A percentile compares a stretch with the other conserved stretches of the same genome.
Conservation (phyloP, 495 filamentous ascomycete genomes). For the Evansstolkia leycettana region DNA sequence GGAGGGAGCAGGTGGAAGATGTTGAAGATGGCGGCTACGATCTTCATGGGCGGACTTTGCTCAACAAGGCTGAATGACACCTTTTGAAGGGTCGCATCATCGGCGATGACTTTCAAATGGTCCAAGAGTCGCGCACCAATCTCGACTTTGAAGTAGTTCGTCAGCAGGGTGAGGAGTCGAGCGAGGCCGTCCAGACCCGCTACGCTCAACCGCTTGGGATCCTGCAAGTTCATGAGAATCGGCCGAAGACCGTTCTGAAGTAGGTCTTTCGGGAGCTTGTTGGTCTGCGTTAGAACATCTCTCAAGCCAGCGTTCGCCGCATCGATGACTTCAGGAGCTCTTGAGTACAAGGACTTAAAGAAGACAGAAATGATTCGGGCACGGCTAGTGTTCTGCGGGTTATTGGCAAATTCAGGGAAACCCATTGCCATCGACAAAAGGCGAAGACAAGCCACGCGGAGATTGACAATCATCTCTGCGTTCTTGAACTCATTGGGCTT, state of each 20-base stretch:
- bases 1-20: constrained; percentile 91
- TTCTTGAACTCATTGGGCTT: constrained; percentile 85
- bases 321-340: constrained; percentile 81
- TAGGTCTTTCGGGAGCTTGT: constrained; percentile 89
- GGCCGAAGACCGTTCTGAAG: constrained; percentile 89
- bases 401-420: constrained; percentile 74
- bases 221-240: constrained; percentile 89
- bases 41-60: constrained; percentile 80
- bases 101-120: constrained; percentile 85
- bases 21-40: constrained; percentile 86
- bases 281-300: constrained; percentile 72
- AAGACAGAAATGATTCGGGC: constrained; percentile 85
- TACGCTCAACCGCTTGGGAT: constrained; percentile 80
- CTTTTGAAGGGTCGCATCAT: constrained; percentile 65
- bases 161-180: constrained; percentile 75
- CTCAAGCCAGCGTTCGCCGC: constrained; percentile 83
- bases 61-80: constrained; percentile 90
- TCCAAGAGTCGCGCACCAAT: constrained; percentile 85
- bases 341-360: constrained; percentile 93
- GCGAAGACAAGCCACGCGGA: constrained; percentile 89
- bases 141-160: constrained; percentile 98
- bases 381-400: constrained; percentile 57
- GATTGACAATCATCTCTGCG: constrained; percentile 75
- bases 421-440: constrained; percentile 85
- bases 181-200: constrained; percentile 86